Conservation (phyloP, 106 monocot genomes). For the Cymbidium sinense region DNA sequence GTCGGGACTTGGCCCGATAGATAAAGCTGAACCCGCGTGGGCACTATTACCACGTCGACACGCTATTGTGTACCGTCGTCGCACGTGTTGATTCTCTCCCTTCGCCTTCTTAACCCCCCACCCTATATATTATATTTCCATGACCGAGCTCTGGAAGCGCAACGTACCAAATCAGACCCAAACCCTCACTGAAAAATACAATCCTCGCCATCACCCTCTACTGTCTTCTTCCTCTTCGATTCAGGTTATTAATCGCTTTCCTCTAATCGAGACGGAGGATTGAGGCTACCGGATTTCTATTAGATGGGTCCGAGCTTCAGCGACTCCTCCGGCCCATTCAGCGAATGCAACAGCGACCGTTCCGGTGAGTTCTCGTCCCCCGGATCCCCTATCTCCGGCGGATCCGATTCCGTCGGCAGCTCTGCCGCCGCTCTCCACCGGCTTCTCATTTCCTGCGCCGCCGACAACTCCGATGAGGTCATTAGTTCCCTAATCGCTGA, state of each 20-base stretch:
- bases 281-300: constrained; percentile 12
- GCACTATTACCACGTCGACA: neutral
- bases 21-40: neutral
- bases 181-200: neutral
- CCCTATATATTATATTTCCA: neutral
- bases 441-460: constrained; percentile 34
- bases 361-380: constrained; percentile 51
- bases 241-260: neutral
- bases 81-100: neutral
- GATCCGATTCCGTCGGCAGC: neutral
- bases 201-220: neutral
- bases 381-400: constrained; percentile 1
- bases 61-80: neutral
- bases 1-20: neutral
- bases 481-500: constrained; percentile 28
- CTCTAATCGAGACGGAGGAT: constrained; percentile 11
- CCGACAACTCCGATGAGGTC: constrained; percentile 29
- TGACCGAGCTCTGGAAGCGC: neutral
- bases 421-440: constrained; percentile 19
- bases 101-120: neutral
- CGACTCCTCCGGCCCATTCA: constrained; percentile 65
- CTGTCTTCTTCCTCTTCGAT: neutral
- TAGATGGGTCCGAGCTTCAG: constrained; percentile 40
- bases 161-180: neutral
- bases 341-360: constrained; percentile 68